A percentile compares a stretch with the other conserved stretches of the same genome.
These are phyloP conservation scores for Umbelopsis vinacea DNA, from an alignment of 192 early-diverging fungal genomes.

Conservation along the genomic window DNA sequence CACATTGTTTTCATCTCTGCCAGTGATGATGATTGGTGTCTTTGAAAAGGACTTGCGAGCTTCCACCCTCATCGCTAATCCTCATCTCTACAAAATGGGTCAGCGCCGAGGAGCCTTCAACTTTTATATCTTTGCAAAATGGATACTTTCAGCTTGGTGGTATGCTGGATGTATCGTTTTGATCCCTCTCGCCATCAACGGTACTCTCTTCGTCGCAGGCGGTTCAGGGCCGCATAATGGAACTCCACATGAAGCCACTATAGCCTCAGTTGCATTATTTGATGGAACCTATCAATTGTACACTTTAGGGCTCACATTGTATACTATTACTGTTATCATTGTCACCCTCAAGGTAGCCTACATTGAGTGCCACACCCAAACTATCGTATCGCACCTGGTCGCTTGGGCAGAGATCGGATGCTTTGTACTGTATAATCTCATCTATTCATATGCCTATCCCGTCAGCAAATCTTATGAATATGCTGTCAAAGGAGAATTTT, in stretches of 20 bases:
- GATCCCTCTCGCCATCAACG: conserved; percentile 56
- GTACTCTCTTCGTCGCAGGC: conserved; percentile 39
- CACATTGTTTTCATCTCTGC: conserved; percentile 80
- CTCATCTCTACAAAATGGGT: conserved; percentile 75
- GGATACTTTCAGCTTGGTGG: conserved; percentile 58
- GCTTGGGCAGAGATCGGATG: conserved; percentile 61
- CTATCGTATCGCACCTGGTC: conserved; percentile 61
- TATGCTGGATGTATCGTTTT: conserved; percentile 57
- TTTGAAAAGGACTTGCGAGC: conserved; percentile 83
- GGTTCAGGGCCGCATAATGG: conserved; percentile 22
- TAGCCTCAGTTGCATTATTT: conserved; percentile 22
- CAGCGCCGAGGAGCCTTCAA: conserved; percentile 60
- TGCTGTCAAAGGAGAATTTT: conserved; percentile 61
- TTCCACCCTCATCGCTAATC: conserved; percentile 64
- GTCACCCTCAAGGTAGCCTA: conserved; percentile 76
- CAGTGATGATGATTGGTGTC: conserved; percentile 78
- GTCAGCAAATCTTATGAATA: conserved; percentile 49
- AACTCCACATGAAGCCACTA: conserved; percentile 19
- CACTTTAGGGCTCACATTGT: conserved; percentile 58
- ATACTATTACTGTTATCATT: conserved; percentile 63
- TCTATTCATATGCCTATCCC: conserved; percentile 65
- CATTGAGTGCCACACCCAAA: conserved; percentile 69
- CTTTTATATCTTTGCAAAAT: conserved; percentile 51
- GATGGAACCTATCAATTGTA: conserved; percentile 55
- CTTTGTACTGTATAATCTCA: conserved; percentile 65